Conservation (phyloP, 2,329 filamentous ascomycete genomes). For the Ascochyta clinopodiicola region DNA sequence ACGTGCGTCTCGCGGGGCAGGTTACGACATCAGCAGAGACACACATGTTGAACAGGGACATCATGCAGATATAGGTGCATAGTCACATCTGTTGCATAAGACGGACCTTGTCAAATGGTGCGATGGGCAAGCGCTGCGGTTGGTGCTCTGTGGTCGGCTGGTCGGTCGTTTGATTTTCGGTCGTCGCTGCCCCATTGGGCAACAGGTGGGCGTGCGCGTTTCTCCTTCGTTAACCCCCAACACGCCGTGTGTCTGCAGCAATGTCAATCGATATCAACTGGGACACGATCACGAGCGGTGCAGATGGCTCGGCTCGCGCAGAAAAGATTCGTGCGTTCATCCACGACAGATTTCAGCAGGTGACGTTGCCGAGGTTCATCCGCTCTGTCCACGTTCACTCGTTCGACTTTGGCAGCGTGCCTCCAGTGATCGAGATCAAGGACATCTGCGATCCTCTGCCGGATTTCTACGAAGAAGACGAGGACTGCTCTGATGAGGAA, state of each 20-base stretch:
- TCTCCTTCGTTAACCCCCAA: conserved; percentile 34
- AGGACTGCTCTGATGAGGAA: conserved; percentile 67
- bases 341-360: conserved; percentile 92
- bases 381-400: conserved; percentile 93
- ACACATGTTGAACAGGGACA: conserved; percentile 21
- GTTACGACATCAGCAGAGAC: conserved; percentile 15
- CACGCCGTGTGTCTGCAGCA: conserved; percentile 28
- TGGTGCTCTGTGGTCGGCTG: conserved; percentile 24
- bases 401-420: conserved; percentile 86
- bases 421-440: conserved; percentile 88
- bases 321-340: conserved; percentile 90
- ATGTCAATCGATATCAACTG: conserved; percentile 99
- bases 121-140: conserved; percentile 20
- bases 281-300: conserved; percentile 87
- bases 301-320: conserved; percentile 84
- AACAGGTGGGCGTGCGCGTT: conserved; percentile 20
- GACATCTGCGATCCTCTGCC: conserved; percentile 95
- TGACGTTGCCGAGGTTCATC: conserved; percentile 92
- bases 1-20: conserved; percentile 10
- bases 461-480: conserved; percentile 91
- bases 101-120: conserved; percentile 22
- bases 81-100: conserved; percentile 26
- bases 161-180: conserved; percentile 27
- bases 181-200: conserved; percentile 30
- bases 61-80: conserved; percentile 26